phyloP scores from a whole-genome alignment of 2,329 filamentous ascomycete species.

The Colletotrichum liriopes region DNA sequence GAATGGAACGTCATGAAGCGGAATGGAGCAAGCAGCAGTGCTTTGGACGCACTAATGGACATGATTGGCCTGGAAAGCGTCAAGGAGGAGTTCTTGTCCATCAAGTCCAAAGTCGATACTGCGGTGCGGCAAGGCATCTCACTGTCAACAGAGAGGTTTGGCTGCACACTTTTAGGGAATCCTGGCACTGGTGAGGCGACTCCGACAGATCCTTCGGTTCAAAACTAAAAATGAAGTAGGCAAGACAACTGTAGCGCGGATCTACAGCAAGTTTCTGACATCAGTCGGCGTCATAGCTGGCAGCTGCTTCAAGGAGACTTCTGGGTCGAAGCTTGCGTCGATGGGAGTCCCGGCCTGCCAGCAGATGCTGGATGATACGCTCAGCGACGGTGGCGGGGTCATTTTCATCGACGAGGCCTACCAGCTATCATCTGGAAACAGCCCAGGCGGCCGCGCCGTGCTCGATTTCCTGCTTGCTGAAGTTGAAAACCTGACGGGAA shows the following conservation, averaged over 20 bases:
- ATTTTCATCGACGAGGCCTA: slow-evolving; percentile 88
- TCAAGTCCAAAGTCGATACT: slow-evolving; percentile 76
- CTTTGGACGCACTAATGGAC: slow-evolving; percentile 76
- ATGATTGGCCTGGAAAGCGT: slow-evolving; percentile 82
- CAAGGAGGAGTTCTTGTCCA: slow-evolving; percentile 73
- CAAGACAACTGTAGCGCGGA: slow-evolving; percentile 82
- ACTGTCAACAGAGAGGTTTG: slow-evolving; percentile 72
- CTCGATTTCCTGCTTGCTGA: slow-evolving; percentile 81
- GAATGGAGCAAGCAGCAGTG: slow-evolving; percentile 62
- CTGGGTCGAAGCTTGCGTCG: slow-evolving; percentile 76
- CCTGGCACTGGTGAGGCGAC: slow-evolving; percentile 76
- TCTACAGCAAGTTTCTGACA: slow-evolving; percentile 78
- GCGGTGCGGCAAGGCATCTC: slow-evolving; percentile 70
- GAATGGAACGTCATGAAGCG: slow-evolving; percentile 77
- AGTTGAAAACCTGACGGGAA: slow-evolving; percentile 79
- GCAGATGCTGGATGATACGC: slow-evolving; percentile 63
- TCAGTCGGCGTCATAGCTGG: slow-evolving; percentile 76
- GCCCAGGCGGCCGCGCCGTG: slow-evolving; percentile 70
- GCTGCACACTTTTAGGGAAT: slow-evolving; percentile 77
- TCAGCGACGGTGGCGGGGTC: slow-evolving; percentile 75
- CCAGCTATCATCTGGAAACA: slow-evolving; percentile 76
- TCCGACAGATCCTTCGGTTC: no score
- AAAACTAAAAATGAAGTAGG: slow-evolving; percentile 45
- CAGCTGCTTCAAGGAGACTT: slow-evolving; percentile 74
- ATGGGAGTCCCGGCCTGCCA: slow-evolving; percentile 73